Percentiles rank a stretch among this genome's conserved stretches.
phyloP scores from a whole-genome alignment of 305 asterid genomes.

The Petunia hybrid region DNA sequence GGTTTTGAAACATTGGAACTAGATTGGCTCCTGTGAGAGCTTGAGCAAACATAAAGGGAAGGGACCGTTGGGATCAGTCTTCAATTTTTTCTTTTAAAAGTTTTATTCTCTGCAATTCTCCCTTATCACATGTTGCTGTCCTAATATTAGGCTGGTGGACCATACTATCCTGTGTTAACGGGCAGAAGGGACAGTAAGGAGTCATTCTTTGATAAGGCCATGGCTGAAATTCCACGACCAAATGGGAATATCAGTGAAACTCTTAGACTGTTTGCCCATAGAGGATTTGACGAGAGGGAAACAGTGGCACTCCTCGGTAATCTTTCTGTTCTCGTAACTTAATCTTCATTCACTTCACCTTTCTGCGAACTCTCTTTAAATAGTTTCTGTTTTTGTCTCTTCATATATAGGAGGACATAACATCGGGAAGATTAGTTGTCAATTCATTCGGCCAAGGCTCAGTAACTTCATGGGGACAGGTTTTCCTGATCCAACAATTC shows the following conservation, averaged over 20 bases:
- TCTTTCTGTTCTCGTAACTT: neutral
- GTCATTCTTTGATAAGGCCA: slow-evolving; percentile 40
- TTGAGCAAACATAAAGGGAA: no score
- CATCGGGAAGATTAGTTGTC: slow-evolving; percentile 44
- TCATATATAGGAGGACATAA: slow-evolving; percentile 42
- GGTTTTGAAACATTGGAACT: neutral
- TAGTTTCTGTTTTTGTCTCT: neutral
- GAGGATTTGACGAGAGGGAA: slow-evolving; percentile 50
- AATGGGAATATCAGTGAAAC: slow-evolving; percentile 39
- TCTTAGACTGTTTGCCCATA: slow-evolving; percentile 40
- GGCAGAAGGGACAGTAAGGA: slow-evolving; percentile 45
- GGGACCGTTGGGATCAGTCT: no score
- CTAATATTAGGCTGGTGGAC: slow-evolving; percentile 44
- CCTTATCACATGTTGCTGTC: no score
- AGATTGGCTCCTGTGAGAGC: no score
- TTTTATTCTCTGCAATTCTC: no score
- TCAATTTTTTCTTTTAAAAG: no score
- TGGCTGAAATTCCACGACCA: slow-evolving; percentile 44
- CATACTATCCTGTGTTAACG: slow-evolving; percentile 38
- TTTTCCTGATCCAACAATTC: slow-evolving; percentile 30
- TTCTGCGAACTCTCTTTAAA: neutral
- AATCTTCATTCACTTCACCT: neutral
- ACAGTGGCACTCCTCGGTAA: neutral
- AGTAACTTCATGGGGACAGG: slow-evolving; percentile 11
- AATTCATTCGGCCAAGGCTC: slow-evolving; percentile 43